Base-by-base conservation (phyloP, 768 basidiomycete species). In the Phallus indusiatus region DNA sequence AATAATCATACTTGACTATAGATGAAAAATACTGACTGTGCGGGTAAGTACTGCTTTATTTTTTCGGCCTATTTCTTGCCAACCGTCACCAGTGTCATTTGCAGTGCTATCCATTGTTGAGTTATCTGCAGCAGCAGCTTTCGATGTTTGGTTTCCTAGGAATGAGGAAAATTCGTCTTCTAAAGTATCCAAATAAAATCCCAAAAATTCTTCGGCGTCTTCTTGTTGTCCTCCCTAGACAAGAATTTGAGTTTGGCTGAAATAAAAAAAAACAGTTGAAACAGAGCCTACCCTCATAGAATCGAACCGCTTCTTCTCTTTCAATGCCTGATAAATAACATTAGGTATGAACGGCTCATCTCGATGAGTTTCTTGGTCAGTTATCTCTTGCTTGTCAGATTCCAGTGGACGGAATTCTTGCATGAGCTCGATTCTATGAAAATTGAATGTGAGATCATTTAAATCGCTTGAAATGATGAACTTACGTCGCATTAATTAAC, bases 131-230 rank as follows among this genome's bases (percentile, higher is more conserved):
- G 63, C 50, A 9, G 71, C 70, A n/a, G 72, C 64, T 10, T 76
- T 69, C 1, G 79, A 73, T 11, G 73, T 69, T 16, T 85, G 66
- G 0, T 83, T 76, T 6, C 82, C 75, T 7, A 82, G 71, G n/a
- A 95, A 72, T 2, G 78, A 76, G 3, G 90, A 72, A 11, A 97
- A 69, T 73, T 98, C 95, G 69, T 99, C 95, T 70, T 95, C 92
- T 5, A 99, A 75, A 0, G 93, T 90, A 65, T 97, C 93, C 22
- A 97, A 77, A 73, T 91, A 95, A 73, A 96, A 97, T 2, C 95
- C 95, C n/a, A 98, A 76, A 71, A 96, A 98, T 71, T 99, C 95
- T 71, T 99, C 94, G 10, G 94, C 95, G 60, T 99, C 95, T 70
- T 99, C 95, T 73, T 99, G 95, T 60, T 93, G 90, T 0, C 94